Evolutionary conservation across 1,139 yeast genomes (phyloP).

Genomic region (Yarrowia galli): DNA sequence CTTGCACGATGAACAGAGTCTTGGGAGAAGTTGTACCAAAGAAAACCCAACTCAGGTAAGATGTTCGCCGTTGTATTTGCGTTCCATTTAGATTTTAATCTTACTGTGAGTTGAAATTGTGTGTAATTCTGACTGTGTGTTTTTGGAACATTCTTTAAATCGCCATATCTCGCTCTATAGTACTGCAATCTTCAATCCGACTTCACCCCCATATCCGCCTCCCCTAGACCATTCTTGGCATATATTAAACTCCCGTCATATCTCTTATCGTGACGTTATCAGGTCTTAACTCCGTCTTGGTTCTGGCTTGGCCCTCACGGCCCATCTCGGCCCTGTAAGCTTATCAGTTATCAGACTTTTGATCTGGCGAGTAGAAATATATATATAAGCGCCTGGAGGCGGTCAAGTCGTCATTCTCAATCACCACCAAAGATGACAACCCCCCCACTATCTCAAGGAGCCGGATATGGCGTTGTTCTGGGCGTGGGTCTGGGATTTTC

Average conservation of each 20-base stretch:
- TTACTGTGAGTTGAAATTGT: background rate
- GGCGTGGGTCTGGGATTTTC: too few relatives aligned
- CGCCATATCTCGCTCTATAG: too few relatives aligned
- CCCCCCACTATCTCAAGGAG: constrained; percentile 50
- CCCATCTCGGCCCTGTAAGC: background rate
- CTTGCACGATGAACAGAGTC: background rate
- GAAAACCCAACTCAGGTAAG: too few relatives aligned
- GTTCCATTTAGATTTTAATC: constrained; percentile 10
- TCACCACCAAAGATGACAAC: too few relatives aligned
- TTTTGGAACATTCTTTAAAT: too few relatives aligned
- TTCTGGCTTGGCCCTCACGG: background rate
- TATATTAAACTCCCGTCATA: too few relatives aligned
- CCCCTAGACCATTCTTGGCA: background rate
- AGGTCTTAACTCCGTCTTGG: too few relatives aligned
- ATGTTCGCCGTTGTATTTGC: constrained; percentile 14
- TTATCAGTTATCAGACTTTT: background rate
- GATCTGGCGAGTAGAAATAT: background rate
- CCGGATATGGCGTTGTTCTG: too few relatives aligned
- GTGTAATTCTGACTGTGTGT: too few relatives aligned
- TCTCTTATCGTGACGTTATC: background rate
- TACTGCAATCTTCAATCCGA: background rate
- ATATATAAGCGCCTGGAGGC: background rate
- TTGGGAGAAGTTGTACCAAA: background rate
- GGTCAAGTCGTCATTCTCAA: too few relatives aligned
- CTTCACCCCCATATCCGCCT: too few relatives aligned